phyloP scores from a whole-genome alignment of 2,329 filamentous ascomycete genomes.

The Pestalotiopsis sp. region DNA sequence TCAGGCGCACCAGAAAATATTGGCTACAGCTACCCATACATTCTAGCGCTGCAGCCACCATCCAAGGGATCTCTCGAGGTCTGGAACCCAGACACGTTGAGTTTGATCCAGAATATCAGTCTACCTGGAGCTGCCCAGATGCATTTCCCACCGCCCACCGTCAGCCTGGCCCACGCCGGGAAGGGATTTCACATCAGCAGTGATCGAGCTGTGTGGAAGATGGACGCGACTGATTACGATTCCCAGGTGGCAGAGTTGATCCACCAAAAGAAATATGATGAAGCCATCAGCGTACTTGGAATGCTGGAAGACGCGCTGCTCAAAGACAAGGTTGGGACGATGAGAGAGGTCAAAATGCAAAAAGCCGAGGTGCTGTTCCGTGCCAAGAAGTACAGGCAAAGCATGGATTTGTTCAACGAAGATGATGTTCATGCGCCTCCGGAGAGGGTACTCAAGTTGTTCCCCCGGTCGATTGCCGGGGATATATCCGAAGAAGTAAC shows the following conservation, averaged over 20 bases:
- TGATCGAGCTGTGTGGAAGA: conserved; percentile 91
- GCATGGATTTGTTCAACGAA: conserved; percentile 84
- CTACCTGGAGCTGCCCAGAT: conserved; percentile 82
- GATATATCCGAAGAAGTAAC: conserved; percentile 65
- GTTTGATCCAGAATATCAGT: conserved; percentile 81
- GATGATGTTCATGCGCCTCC: conserved; percentile 88
- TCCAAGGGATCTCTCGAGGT: conserved; percentile 87
- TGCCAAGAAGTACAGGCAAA: conserved; percentile 78
- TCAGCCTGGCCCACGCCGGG: conserved; percentile 91
- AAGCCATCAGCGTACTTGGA: conserved; percentile 84
- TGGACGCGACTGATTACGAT: conserved; percentile 91
- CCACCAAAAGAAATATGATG: conserved; percentile 74
- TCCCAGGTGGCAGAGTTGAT: conserved; percentile 84
- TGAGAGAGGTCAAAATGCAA: conserved; percentile 85
- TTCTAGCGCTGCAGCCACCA: conserved; percentile 82
- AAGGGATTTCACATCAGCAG: conserved; percentile 95
- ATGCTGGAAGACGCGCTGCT: conserved; percentile 94
- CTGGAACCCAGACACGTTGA: conserved; percentile 88
- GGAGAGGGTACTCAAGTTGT: conserved; percentile 83
- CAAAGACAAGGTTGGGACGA: conserved; percentile 76
- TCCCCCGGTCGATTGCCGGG: conserved; percentile 82
- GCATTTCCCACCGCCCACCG: conserved; percentile 89
- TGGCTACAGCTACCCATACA: conserved; percentile 95
- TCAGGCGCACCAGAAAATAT: conserved; percentile 83
- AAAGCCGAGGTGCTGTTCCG: conserved; percentile 88